These are phyloP conservation scores for Penicillium bialowiezense DNA, from an alignment of 495 filamentous ascomycete species.

Conservation along the genomic window DNA sequence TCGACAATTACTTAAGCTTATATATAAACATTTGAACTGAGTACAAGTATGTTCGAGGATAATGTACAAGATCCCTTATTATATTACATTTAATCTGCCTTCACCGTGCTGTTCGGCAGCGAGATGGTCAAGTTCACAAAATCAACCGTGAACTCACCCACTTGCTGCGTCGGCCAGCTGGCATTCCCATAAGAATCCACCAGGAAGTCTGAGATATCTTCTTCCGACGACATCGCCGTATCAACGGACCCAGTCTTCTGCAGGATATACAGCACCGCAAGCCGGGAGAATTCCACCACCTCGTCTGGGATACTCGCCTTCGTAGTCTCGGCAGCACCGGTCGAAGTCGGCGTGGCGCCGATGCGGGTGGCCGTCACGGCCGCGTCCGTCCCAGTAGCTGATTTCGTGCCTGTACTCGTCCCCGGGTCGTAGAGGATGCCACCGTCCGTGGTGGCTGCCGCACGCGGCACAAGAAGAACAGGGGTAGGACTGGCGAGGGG, in stretches of 20 bases:
- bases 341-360: background rate
- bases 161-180: slow-evolving; percentile 14
- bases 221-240: slow-evolving; percentile 31
- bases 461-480: slow-evolving; percentile 25
- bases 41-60: too few relatives aligned
- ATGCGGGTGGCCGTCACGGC: slow-evolving; percentile 9
- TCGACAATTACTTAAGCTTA: too few relatives aligned
- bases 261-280: slow-evolving; percentile 50
- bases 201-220: slow-evolving; percentile 37
- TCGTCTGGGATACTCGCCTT: slow-evolving; percentile 19
- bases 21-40: too few relatives aligned
- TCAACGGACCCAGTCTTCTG: slow-evolving; percentile 43
- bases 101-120: slow-evolving; percentile 35
- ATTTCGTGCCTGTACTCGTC: slow-evolving; percentile 1
- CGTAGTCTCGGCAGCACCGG: slow-evolving; percentile 8
- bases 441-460: slow-evolving; percentile 39
- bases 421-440: slow-evolving; percentile 39
- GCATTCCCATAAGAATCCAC: slow-evolving; percentile 20
- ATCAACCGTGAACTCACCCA: slow-evolving; percentile 37
- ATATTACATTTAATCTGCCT: slow-evolving; percentile 1
- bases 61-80: background rate
- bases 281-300: slow-evolving; percentile 44
- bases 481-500: too few relatives aligned
- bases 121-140: slow-evolving; percentile 44
- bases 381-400: slow-evolving; percentile 1